Percentiles rank a stretch among this genome's conserved stretches.
These are phyloP conservation scores for Alternaria novae-zelandiae DNA, from an alignment of 2,329 filamentous ascomycete species.

Conservation along the genomic window DNA sequence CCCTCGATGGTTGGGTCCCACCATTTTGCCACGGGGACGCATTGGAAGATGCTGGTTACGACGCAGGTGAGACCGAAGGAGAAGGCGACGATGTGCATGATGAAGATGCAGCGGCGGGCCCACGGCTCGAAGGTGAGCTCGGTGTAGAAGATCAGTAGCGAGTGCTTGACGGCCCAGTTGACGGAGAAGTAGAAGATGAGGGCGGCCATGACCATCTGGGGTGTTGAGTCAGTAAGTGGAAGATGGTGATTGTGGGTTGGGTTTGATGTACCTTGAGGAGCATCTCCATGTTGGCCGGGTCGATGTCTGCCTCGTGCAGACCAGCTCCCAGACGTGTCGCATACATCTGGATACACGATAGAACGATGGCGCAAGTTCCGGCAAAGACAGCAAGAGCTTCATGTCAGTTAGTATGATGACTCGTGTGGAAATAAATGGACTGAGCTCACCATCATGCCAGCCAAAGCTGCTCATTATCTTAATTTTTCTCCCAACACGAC, in stretches of 20 bases:
- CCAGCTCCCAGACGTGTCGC: constrained; percentile 34
- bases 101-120: constrained; percentile 35
- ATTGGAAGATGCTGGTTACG: constrained; percentile 46
- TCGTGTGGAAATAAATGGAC: background rate
- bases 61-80: constrained; percentile 44
- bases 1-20: constrained; percentile 36
- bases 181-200: constrained; percentile 48
- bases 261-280: constrained; percentile 17
- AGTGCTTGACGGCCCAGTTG: constrained; percentile 51
- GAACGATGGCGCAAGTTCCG: constrained; percentile 28
- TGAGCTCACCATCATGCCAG: constrained; percentile 35
- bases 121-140: constrained; percentile 41
- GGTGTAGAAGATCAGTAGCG: constrained; percentile 49
- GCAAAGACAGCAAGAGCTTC: constrained; percentile 32
- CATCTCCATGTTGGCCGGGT: constrained; percentile 8
- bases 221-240: background rate
- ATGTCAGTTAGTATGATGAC: constrained; percentile 4
- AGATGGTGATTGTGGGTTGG: no score
- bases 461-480: constrained; percentile 30
- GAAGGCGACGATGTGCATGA: constrained; percentile 44
- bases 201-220: constrained; percentile 29
- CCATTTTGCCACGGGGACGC: constrained; percentile 43
- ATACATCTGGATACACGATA: constrained; percentile 34
- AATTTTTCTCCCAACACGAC: constrained; percentile 29
- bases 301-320: constrained; percentile 16